Conservation (phyloP, 495 filamentous ascomycete genomes). For the Penicillium arizonense region DNA sequence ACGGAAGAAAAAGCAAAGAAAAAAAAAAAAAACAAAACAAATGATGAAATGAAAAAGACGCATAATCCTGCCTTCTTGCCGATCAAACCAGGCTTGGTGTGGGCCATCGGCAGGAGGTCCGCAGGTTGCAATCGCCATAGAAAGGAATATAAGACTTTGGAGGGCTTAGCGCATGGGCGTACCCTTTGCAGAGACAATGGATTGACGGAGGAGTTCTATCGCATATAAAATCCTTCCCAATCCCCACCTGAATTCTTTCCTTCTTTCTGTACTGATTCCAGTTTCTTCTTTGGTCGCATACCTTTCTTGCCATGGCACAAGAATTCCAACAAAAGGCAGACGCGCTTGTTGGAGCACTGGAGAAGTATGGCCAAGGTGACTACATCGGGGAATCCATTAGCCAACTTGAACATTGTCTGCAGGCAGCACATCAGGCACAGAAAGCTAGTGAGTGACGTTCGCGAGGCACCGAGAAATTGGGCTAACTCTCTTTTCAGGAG, state of each 20-base stretch:
- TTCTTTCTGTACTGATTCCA: background rate
- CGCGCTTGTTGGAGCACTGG: slow-evolving; percentile 23
- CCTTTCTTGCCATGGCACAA: slow-evolving; percentile 2
- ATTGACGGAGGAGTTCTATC: background rate
- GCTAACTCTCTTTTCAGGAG: slow-evolving; percentile 13
- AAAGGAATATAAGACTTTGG: too few relatives aligned
- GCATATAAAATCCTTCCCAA: background rate
- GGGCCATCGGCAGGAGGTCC: background rate
- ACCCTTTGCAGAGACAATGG: background rate
- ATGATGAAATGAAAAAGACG: too few relatives aligned
- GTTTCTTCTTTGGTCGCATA: background rate
- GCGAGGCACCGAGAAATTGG: background rate
- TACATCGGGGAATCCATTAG: slow-evolving; percentile 45
- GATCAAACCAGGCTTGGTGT: background rate
- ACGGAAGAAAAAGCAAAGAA: background rate
- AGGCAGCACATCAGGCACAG: slow-evolving; percentile 37
- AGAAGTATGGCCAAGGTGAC: slow-evolving; percentile 32
- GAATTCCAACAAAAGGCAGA: slow-evolving; percentile 15
- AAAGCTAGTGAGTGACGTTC: slow-evolving; percentile 13
- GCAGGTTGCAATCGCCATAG: background rate
- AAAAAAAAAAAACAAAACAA: background rate
- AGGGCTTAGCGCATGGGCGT: too few relatives aligned
- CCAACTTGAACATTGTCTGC: slow-evolving; percentile 47
- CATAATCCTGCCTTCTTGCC: too few relatives aligned
- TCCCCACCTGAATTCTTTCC: background rate